Conservation (phyloP, 2,329 filamentous ascomycete species). For the Penicillium vulpinum region DNA sequence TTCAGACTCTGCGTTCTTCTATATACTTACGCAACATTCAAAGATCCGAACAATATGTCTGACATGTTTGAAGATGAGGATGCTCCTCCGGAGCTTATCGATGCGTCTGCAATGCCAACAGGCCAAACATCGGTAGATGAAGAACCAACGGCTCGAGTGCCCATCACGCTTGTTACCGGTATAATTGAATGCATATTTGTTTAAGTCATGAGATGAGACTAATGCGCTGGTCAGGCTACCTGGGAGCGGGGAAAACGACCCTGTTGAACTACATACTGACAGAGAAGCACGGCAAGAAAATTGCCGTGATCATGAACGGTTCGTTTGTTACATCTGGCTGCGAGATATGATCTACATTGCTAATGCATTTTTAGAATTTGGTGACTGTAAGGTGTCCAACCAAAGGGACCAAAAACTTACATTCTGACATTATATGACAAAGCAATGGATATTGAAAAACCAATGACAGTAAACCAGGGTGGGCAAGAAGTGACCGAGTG, state of each 20-base stretch:
- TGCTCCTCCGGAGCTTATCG: constrained; percentile 46
- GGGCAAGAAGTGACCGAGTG: constrained; percentile 86
- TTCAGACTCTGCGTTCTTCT: neutral
- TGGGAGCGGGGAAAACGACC: constrained; percentile 94
- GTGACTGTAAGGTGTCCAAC: constrained; percentile 63
- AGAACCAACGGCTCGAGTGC: constrained; percentile 43
- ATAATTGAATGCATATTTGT: constrained; percentile 12
- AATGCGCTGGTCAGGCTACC: constrained; percentile 65
- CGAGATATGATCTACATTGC: constrained; percentile 6
- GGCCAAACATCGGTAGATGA: constrained; percentile 25
- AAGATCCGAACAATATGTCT: constrained; percentile 15
- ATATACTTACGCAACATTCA: neutral
- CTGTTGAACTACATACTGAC: constrained; percentile 94
- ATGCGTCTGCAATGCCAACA: constrained; percentile 35
- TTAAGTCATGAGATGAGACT: neutral
- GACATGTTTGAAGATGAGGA: constrained; percentile 44
- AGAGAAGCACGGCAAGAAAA: constrained; percentile 93
- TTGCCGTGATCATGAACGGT: constrained; percentile 96
- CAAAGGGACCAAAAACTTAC: neutral
- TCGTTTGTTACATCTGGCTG: constrained; percentile 26
- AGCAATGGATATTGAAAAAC: constrained; percentile 95
- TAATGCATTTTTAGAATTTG: constrained; percentile 62
- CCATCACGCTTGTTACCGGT: constrained; percentile 55
- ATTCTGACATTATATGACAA: constrained; percentile 5
- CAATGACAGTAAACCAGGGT: constrained; percentile 83